Conservation (phyloP, 1,284 basidiomycete genomes). For the Schizophyllum commune region DNA sequence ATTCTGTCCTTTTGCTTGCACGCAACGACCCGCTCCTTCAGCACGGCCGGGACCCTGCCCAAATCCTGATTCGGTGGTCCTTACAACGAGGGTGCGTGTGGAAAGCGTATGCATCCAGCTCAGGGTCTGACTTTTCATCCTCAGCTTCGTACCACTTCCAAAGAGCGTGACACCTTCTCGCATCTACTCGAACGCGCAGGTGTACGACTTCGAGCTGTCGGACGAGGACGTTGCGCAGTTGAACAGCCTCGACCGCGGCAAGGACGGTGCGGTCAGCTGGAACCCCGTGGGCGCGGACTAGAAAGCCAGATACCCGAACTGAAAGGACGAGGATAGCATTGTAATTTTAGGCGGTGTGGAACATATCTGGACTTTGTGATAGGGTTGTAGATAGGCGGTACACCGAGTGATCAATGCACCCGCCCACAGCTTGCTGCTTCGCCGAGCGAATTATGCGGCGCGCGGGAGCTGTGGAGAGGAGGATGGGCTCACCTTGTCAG, state of each 20-base stretch:
- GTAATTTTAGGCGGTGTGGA: no score
- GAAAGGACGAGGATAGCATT: no score
- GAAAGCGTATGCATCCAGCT: background rate
- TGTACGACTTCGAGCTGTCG: conserved; percentile 66
- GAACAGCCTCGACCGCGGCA: conserved; percentile 57
- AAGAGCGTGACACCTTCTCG: conserved; percentile 65
- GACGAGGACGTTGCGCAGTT: conserved; percentile 54
- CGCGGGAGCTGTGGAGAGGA: no score
- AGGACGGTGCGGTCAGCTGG: conserved; percentile 60
- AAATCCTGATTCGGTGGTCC: conserved; percentile 79
- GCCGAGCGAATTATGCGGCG: no score
- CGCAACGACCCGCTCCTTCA: conserved; percentile 15
- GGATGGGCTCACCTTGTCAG: no score
- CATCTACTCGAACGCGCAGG: conserved; percentile 60
- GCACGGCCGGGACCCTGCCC: conserved; percentile 52
- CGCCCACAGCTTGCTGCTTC: no score
- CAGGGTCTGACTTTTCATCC: background rate
- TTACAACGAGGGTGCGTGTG: conserved; percentile 65
- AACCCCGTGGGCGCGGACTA: conserved; percentile 50
- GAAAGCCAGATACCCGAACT: no score
- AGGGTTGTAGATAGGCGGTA: no score
- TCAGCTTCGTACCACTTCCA: conserved; percentile 62
- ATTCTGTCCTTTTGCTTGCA: background rate
- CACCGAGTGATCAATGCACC: no score
- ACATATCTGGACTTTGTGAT: no score